phyloP scores from a whole-genome alignment of 495 filamentous ascomycete species.

The Staphylotrichum longicolle region DNA sequence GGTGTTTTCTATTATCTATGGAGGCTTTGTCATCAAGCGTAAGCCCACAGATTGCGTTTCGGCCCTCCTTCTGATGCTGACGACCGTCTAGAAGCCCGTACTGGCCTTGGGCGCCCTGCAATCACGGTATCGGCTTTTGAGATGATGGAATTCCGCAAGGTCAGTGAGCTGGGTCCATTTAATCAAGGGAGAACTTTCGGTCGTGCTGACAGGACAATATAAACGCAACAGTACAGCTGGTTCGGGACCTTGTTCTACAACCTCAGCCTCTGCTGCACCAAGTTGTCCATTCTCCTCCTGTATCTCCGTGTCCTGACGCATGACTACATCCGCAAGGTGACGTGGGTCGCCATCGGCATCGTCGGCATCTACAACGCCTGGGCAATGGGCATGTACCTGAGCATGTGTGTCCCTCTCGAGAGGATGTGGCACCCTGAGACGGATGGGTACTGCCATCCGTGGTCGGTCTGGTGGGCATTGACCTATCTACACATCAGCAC shows the following conservation, averaged over 20 bases:
- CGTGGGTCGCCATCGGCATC: slow-evolving; percentile 24
- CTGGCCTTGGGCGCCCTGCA: not conserved
- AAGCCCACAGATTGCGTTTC: not conserved
- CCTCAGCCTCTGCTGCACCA: slow-evolving; percentile 30
- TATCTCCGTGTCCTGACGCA: slow-evolving; percentile 43
- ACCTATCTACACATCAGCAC: slow-evolving; percentile 38
- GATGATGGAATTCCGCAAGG: not conserved
- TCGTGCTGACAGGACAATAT: not conserved
- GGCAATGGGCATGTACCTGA: slow-evolving; percentile 29
- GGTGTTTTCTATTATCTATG: not conserved
- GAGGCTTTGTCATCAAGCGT: not conserved
- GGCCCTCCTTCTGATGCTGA: not conserved
- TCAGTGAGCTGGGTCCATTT: not conserved
- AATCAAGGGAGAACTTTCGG: not conserved
- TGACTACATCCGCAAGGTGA: slow-evolving; percentile 16
- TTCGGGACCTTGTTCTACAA: slow-evolving; percentile 22
- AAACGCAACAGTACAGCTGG: not conserved
- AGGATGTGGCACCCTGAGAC: slow-evolving; percentile 32
- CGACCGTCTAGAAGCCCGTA: not conserved
- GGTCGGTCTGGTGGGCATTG: slow-evolving; percentile 39
- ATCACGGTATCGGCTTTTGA: not conserved
- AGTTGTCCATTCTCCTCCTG: slow-evolving; percentile 45
- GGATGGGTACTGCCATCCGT: slow-evolving; percentile 31
- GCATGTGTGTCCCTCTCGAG: slow-evolving; percentile 32
- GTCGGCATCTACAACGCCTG: slow-evolving; percentile 30